Conservation (phyloP, 257 asterid species). For the Salvia rosmarinus region DNA sequence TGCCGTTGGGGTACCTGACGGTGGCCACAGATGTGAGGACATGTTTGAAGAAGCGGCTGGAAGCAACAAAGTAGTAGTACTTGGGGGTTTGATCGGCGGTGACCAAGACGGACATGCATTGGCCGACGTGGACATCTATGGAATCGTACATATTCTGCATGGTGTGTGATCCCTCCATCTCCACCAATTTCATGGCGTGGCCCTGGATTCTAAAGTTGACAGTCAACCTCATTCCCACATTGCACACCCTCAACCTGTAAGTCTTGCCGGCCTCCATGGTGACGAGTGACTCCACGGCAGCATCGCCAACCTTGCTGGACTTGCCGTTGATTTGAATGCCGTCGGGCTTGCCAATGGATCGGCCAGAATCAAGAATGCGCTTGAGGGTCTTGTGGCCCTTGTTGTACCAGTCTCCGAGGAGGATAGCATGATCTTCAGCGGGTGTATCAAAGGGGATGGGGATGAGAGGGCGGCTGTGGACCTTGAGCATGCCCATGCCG, state of each 20-base stretch:
- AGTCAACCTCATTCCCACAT: slow-evolving; percentile 50
- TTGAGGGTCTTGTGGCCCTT: slow-evolving; percentile 58
- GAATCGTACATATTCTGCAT: slow-evolving; percentile 53
- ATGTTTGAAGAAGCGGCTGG: slow-evolving; percentile 50
- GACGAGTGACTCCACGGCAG: slow-evolving; percentile 39
- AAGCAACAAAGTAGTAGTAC: slow-evolving; percentile 52
- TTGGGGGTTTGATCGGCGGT: slow-evolving; percentile 48
- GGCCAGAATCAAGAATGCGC: slow-evolving; percentile 51
- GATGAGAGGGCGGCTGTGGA: slow-evolving; percentile 60
- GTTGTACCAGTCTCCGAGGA: slow-evolving; percentile 63
- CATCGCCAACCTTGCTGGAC: slow-evolving; percentile 47
- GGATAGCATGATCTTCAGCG: slow-evolving; percentile 38
- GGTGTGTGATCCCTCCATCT: slow-evolving; percentile 59
- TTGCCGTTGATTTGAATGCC: slow-evolving; percentile 61
- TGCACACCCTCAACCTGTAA: slow-evolving; percentile 57
- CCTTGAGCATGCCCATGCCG: slow-evolving; percentile 49
- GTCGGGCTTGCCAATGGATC: slow-evolving; percentile 50
- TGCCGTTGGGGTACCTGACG: slow-evolving; percentile 42
- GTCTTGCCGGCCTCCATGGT: slow-evolving; percentile 57
- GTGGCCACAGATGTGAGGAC: slow-evolving; percentile 42
- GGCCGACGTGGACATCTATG: slow-evolving; percentile 54
- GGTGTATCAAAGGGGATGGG: slow-evolving; percentile 57
- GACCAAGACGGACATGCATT: slow-evolving; percentile 52
- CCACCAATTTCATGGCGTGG: slow-evolving; percentile 52
- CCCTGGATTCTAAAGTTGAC: slow-evolving; percentile 55